Evolutionary conservation across 208 protist genomes (phyloP), one percentile per base, ranked within the genome.

Genomic region (Leishmania amazonensis): DNA sequence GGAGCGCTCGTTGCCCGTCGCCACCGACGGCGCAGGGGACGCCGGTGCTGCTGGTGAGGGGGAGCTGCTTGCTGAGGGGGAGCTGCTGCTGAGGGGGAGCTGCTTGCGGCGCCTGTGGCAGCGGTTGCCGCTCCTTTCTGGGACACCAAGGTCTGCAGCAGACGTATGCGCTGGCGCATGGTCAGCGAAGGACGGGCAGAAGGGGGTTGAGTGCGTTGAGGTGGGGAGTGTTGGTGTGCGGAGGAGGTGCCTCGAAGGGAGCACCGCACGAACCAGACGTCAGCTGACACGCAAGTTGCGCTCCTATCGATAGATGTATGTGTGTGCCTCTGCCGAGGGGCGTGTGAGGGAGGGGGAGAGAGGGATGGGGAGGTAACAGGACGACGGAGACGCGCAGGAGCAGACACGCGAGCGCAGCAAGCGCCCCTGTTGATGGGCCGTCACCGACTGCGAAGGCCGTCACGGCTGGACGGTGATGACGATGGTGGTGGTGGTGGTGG

Each of bases 1-100:
- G n/a, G 90, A 94, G n/a, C 77, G 87, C 70, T 90, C 90, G 28
- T 42, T 79, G 45, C 62, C 35, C 21, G 65, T 40, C 40, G 28
- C 70, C 11, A 31, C 31, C 74, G 78, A 51, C 64, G 60, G 60
- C 76, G 45, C 31, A 40, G 80, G 11, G 3, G 54, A 49, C n/a
- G 51, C 3, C 24, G 47, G 6, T 21, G 72, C 15, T 62, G 70
- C 21, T 58, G 45, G 0, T 47, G 45, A 47, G 9, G 72, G 9
- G 31, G 17, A 19, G 28, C 40, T 35, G 64, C 62, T 19, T 19
- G 79, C 42, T 45, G 79, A 47, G 9, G 72, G 9, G 31, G 17
- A 19, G 28, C 40, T 35, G 64, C 62, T 17, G 62, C 62, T 35
- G 53, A 24, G 53, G 54, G 28, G 51, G 74, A 75, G 31, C 60